Evolutionary conservation across 805 yeast genomes (phyloP), one percentile per base, ranked within the genome.

Genomic region (Saccharomyces jurei): DNA sequence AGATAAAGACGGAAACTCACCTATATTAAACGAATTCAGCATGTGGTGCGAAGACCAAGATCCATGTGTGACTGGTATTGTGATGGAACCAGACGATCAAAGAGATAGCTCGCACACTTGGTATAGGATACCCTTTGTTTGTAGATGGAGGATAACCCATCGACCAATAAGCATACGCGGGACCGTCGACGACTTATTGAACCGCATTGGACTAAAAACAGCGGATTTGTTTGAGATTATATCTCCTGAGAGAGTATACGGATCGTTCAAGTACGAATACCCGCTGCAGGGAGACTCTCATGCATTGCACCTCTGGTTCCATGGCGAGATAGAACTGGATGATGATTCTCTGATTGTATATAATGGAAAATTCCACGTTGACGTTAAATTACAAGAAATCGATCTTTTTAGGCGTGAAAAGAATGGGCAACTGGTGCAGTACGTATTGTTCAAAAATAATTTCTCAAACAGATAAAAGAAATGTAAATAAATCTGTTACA

Each of bases 1-100:
- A 46, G 57, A 58, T 13, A 50, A 55, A 14, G 56, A 63, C 27
- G 52, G 53, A n/a, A 56, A 55, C 11, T 57, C 63, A 1, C 66
- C 65, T 5, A 51, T 52, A 48, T 54, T 62, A 13, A 55, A 57
- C 32, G 58, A 62, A 13, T 64, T 67, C 41, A 56, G 58, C 25
- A 56, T 69, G 28, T 68, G 71, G 73, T 60, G 67, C 44, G 67
- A 68, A 49, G 70, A 69, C 46, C 63, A 61, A 48, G 64, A 63
- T 30, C 67, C 68, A 4, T 63, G 68, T 36, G 58, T 69, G 6
- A 62, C 60, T 31, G 71, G 71, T 14, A 29, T 67, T 9, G 52
- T 58, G 8, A 49, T 67, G 3, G 61, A 53, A 32, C 65, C 65
- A 22, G 51, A 59, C 22, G 55, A 56, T n/a, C 48, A 21, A n/a